Evolutionary conservation across 495 filamentous ascomycete genomes (phyloP), one percentile per base, ranked within the genome.

Genomic region (Pyrenopolyporus hunteri): DNA sequence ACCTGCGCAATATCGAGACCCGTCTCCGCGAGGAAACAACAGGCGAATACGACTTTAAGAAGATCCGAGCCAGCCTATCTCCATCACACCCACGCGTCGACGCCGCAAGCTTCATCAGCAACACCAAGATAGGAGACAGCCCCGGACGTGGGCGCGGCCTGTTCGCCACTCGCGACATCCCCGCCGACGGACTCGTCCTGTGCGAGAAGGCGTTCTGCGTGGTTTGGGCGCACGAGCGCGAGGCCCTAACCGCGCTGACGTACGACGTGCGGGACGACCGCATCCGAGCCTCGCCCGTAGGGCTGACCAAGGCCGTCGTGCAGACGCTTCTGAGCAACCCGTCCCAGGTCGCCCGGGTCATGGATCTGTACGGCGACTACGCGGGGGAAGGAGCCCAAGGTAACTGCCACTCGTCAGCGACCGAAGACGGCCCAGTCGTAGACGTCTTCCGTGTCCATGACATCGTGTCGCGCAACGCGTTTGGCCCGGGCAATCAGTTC

Each of bases 201-300:
- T 81, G 78, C 35, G 80, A 84, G 64, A 85, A 85, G 42, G 78
- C 81, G 0, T 81, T 84, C 49, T 68, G 61, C 17, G 62, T 60
- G 9, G 62, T 60, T 17, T 65, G 62, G 62, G 62, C 56, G n/a
- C 45, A 63, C 19, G 63, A 66, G 11, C 32, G 29, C 9, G 56
- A 60, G 28, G 48, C 56, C 6, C 13, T 65, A 33, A 56, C 62
- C 11, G 62, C 62, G 14, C 66, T 69, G 43, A 70, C 70, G 8
- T 65, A 66, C 39, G 66, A 73, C 62, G 29, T 60, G 42, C 49
- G 62, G 32, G 62, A 65, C 19, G 44, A 54, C 8, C 43, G 44
- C 4, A 65, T 74, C 10, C 66, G 72, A 7, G 64, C 70, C 4
- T 70, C 74, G 5, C 70, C 63, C 6, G 68, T 76, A 22, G 71